Percentiles rank a stretch among this genome's conserved stretches.
phyloP scores from a whole-genome alignment of 139 green algal species.

The Diplosphaera chodatii region DNA sequence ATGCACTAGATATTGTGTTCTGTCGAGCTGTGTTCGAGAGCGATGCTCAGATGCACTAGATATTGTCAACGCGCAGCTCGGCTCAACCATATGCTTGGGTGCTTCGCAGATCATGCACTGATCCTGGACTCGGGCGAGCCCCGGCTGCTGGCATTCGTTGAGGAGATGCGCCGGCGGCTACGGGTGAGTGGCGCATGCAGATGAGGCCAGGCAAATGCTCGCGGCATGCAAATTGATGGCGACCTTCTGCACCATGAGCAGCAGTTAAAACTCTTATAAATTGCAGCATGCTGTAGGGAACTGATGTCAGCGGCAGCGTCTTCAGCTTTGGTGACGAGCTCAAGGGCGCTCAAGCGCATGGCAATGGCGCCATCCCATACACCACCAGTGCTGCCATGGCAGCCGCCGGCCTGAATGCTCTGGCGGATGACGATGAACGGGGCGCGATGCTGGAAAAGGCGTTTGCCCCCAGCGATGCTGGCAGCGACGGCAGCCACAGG shows the following conservation, averaged over 20 bases:
- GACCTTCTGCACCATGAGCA: no score
- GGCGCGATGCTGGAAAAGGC: not conserved
- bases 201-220: no score
- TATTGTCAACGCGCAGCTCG: no score
- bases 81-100: no score
- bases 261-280: no score
- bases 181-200: not conserved
- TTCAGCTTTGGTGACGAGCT: not conserved
- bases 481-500: not conserved
- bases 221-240: no score
- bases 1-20: no score
- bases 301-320: not conserved
- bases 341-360: no score
- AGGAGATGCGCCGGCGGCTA: conserved; percentile 30
- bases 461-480: not conserved
- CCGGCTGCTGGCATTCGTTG: conserved; percentile 22
- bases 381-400: no score
- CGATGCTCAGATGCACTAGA: no score
- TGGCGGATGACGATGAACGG: not conserved
- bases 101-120: not conserved
- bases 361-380: no score
- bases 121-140: not conserved
- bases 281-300: not conserved
- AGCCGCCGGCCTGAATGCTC: not conserved
- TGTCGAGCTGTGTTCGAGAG: no score